Conservation (phyloP, 768 basidiomycete species). For the Calvatia gigantea region DNA sequence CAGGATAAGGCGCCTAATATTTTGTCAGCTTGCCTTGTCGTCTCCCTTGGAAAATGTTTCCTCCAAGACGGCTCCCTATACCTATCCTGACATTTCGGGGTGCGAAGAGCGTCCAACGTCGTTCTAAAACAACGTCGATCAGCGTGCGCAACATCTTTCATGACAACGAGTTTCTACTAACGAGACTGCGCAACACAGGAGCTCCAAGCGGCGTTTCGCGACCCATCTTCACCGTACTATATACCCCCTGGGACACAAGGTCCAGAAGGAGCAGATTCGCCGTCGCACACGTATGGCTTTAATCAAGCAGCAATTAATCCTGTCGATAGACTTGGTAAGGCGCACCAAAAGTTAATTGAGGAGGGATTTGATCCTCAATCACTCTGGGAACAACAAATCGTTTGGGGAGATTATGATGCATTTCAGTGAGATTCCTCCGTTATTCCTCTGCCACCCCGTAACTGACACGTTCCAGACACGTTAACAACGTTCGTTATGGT, state of each 20-base stretch:
- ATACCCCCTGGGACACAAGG: slow-evolving; percentile 56
- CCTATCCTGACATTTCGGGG: not conserved
- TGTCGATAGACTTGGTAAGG: slow-evolving; percentile 30
- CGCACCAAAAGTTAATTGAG: slow-evolving; percentile 34
- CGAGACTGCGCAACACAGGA: slow-evolving; percentile 33
- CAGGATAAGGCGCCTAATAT: not conserved
- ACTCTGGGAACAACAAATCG: slow-evolving; percentile 77
- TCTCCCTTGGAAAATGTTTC: not conserved
- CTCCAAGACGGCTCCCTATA: not conserved
- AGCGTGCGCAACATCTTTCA: not conserved
- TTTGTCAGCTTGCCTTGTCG: not conserved
- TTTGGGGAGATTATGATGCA: slow-evolving; percentile 78
- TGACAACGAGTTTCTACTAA: not conserved
- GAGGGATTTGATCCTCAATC: slow-evolving; percentile 58
- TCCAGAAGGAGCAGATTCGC: slow-evolving; percentile 55
- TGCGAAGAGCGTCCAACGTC: not conserved
- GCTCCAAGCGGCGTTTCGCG: slow-evolving; percentile 58
- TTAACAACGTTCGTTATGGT: slow-evolving; percentile 78
- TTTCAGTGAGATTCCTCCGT: slow-evolving; percentile 56
- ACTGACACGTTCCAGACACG: slow-evolving; percentile 47
- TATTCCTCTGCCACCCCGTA: not conserved
- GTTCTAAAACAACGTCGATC: slow-evolving; percentile 7
- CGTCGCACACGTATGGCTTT: slow-evolving; percentile 13
- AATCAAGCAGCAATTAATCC: slow-evolving; percentile 7
- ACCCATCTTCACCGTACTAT: slow-evolving; percentile 65